Conservation (phyloP, 176 grass and related monocot genomes). For the Rhynchospora pubera region DNA sequence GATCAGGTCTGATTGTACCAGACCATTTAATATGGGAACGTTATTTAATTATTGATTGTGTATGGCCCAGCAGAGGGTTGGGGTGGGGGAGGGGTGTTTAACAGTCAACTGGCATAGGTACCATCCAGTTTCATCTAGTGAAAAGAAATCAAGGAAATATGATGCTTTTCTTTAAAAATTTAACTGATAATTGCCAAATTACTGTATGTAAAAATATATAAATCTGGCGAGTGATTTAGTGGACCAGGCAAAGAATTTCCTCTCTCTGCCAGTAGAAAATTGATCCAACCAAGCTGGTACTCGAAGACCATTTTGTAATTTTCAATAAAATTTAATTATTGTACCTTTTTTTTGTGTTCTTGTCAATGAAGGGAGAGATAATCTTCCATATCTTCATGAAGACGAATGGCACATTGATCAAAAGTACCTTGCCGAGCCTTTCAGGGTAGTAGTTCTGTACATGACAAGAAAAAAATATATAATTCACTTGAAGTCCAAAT, state of each 20-base stretch:
- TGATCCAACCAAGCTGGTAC: background rate
- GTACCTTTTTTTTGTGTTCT: slow-evolving; percentile 37
- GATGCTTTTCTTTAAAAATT: background rate
- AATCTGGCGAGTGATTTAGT: background rate
- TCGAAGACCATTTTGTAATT: background rate
- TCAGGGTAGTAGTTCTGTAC: slow-evolving; percentile 37
- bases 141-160: background rate
- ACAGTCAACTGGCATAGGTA: too few species aligned
- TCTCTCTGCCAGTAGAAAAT: background rate
- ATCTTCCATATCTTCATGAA: slow-evolving; percentile 43
- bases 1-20: too few species aligned
- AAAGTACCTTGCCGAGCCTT: slow-evolving; percentile 30
- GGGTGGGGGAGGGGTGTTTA: too few species aligned
- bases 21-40: too few species aligned
- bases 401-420: slow-evolving; percentile 31
- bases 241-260: background rate
- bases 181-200: background rate
- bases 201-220: background rate
- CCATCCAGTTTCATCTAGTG: background rate
- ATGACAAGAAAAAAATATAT: background rate
- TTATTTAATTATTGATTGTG: too few species aligned
- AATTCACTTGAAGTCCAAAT: background rate
- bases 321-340: background rate
- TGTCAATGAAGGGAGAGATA: slow-evolving; percentile 28
- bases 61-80: too few species aligned